Percentiles rank a stretch among this genome's conserved stretches.
These are phyloP conservation scores for Boletus reticuloceps DNA, from an alignment of 768 basidiomycete genomes.

Conservation along the genomic window DNA sequence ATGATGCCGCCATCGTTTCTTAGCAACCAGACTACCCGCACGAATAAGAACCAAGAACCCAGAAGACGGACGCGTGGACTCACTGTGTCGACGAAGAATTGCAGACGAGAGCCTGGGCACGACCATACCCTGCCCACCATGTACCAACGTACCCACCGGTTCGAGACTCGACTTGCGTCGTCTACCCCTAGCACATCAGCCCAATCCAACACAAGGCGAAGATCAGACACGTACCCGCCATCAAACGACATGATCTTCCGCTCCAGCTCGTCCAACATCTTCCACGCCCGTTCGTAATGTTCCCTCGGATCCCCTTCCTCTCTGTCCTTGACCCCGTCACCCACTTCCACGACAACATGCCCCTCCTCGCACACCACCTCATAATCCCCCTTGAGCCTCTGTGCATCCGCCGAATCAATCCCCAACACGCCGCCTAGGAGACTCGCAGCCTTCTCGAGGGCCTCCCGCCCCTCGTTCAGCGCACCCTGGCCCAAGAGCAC, in stretches of 20 bases:
- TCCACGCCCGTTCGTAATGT: slow-evolving; percentile 54
- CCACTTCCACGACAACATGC: slow-evolving; percentile 35
- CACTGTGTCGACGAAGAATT: slow-evolving; percentile 68
- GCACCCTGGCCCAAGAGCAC: slow-evolving; percentile 63
- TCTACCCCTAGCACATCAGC: slow-evolving; percentile 21
- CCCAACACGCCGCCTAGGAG: slow-evolving; percentile 47
- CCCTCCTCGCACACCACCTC: slow-evolving; percentile 21
- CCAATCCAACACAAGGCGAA: neutral
- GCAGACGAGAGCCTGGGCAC: slow-evolving; percentile 60
- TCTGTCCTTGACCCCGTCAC: neutral
- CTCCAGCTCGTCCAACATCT: slow-evolving; percentile 63
- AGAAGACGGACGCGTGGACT: slow-evolving; percentile 24
- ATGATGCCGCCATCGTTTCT: slow-evolving; percentile 54
- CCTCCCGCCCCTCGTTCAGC: slow-evolving; percentile 53
- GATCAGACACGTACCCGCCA: slow-evolving; percentile 39
- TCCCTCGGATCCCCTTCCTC: slow-evolving; percentile 44
- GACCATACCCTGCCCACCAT: slow-evolving; percentile 44
- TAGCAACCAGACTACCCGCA: slow-evolving; percentile 57
- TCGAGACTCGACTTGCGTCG: slow-evolving; percentile 45
- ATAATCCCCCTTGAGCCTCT: slow-evolving; percentile 55
- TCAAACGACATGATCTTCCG: slow-evolving; percentile 53
- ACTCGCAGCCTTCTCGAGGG: slow-evolving; percentile 49
- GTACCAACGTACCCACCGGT: slow-evolving; percentile 22
- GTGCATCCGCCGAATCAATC: slow-evolving; percentile 57
- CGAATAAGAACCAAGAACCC: neutral